A percentile compares a stretch with the other conserved stretches of the same genome.
Conservation (phyloP, 148 eudicot genomes). For the Silene conica region DNA sequence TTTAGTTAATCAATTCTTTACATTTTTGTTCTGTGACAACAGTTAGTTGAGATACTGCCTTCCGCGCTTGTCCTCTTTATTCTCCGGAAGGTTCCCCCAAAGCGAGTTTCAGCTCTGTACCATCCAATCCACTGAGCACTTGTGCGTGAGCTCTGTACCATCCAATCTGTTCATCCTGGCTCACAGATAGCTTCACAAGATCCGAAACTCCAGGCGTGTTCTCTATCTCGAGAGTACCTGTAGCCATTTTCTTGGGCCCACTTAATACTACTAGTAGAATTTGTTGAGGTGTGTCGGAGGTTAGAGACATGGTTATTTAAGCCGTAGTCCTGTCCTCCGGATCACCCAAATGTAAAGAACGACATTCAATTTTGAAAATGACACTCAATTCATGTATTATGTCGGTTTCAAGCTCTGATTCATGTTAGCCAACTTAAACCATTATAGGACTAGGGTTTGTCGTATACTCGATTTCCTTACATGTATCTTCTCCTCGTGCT, state of each 20-base stretch:
- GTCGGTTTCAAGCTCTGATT: no score
- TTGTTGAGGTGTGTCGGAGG: background rate
- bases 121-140: constrained; percentile 35
- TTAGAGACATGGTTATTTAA: background rate
- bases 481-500: no score
- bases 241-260: background rate
- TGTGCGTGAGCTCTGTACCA: background rate
- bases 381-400: no score
- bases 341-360: background rate
- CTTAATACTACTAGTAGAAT: background rate
- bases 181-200: background rate
- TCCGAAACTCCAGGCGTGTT: background rate
- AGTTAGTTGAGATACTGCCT: constrained; percentile 51
- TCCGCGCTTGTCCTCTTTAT: constrained; percentile 48
- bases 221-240: background rate
- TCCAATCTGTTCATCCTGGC: background rate
- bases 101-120: constrained; percentile 38
- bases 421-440: no score
- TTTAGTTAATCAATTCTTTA: background rate
- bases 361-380: background rate
- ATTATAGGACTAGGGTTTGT: no score
- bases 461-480: no score
- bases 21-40: constrained; percentile 11
- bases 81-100: constrained; percentile 47
- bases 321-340: background rate